Evolutionary conservation across 2,329 filamentous ascomycete species (phyloP), one percentile per base, ranked within the genome.

Genomic region (Diaporthe sp.): DNA sequence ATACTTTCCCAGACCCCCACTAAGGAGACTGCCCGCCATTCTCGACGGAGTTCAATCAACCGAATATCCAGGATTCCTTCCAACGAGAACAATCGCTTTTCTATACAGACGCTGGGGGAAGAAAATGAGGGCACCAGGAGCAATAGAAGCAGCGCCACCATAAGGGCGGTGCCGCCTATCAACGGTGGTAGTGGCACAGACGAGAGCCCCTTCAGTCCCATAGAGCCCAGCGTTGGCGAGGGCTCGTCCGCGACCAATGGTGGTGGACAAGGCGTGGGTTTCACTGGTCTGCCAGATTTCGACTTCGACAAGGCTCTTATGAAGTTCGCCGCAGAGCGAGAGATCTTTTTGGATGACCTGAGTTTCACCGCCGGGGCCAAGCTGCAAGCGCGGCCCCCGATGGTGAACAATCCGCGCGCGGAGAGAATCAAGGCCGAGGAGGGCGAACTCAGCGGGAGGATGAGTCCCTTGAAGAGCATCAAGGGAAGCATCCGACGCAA

Each of bases 261-360:
- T 39, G 73, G 73, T 55, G 78, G 81, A 51, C 82, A 83, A 31
- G 84, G 84, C 53, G 79, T 82, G 58, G 78, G 79, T 51, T 79
- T 87, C 47, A 84, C 76, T 1, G 74, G 74, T 31, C 25, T 90
- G 77, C 86, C 85, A 75, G 95, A 98, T 82, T 95, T 94, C 81
- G 97, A 98, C 84, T 99, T 99, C 81, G 97, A 98, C 82, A 93
- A 94, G 81, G 96, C 97, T 37, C 88, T 99, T 79, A 87, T 95
- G 81, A 98, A 98, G 85, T 99, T 99, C 83, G 95, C 97, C 61
- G 94, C 93, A n/a, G 96, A 98, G 86, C 90, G 97, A 78, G 97
- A 99, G 81, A 94, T 93, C 76, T 99, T 99, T 81, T 87, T 98
- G 71, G 95, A 98, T 78, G 97, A 99, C 83, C 90, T 98, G 72